Evolutionary conservation across 2,329 filamentous ascomycete genomes (phyloP).

Genomic region (Aspergillus ochraceoroseus): DNA sequence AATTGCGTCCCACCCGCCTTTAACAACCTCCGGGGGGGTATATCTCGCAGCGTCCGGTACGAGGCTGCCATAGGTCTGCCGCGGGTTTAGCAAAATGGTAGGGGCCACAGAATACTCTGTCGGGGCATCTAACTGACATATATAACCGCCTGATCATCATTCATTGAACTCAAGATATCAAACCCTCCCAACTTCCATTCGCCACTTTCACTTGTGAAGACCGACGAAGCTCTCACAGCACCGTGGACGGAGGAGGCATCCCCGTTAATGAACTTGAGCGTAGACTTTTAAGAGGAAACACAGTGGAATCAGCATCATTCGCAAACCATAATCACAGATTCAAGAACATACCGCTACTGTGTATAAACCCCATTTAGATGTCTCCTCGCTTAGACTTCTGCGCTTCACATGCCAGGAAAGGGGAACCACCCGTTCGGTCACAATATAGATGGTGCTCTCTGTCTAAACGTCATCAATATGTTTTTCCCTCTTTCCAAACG

Average conservation of each 20-base stretch:
- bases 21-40: slow-evolving; percentile 78
- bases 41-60: slow-evolving; percentile 81
- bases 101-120: neutral
- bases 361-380: slow-evolving; percentile 92
- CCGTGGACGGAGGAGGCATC: slow-evolving; percentile 91
- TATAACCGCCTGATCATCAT: slow-evolving; percentile 90
- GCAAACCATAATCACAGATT: neutral
- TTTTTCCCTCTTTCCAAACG: neutral
- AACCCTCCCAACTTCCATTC: slow-evolving; percentile 97
- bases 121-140: slow-evolving; percentile 54
- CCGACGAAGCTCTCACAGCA: slow-evolving; percentile 73
- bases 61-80: slow-evolving; percentile 75
- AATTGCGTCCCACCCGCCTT: slow-evolving; percentile 84
- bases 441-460: slow-evolving; percentile 91
- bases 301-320: neutral
- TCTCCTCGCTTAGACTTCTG: slow-evolving; percentile 83
- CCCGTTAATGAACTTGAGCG: slow-evolving; percentile 91
- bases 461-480: slow-evolving; percentile 54
- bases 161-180: slow-evolving; percentile 88
- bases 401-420: slow-evolving; percentile 85
- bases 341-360: slow-evolving; percentile 63
- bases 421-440: slow-evolving; percentile 83
- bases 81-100: slow-evolving; percentile 15
- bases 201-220: slow-evolving; percentile 92
- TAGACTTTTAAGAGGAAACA: slow-evolving; percentile 55